These are phyloP conservation scores for Umbelopsis isabellina DNA, from an alignment of 192 early-diverging fungal species.

Conservation along the genomic window DNA sequence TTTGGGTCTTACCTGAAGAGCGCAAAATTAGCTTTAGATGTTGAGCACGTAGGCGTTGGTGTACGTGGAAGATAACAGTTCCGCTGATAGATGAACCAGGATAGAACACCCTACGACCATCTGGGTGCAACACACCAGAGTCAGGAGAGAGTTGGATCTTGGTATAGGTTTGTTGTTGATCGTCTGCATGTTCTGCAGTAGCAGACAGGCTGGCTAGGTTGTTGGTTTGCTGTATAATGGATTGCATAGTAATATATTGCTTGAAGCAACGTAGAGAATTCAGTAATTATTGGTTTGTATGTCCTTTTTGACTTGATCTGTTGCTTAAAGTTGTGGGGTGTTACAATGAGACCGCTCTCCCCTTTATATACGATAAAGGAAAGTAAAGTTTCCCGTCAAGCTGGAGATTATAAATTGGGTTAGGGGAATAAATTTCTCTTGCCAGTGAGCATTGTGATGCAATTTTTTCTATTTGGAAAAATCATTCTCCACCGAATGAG, in stretches of 20 bases:
- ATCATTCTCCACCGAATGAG: background rate
- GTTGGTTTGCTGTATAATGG: background rate
- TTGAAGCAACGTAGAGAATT: background rate
- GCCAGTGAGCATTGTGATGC: background rate
- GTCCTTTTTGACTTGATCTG: background rate
- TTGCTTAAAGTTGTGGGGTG: background rate
- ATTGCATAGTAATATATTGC: background rate
- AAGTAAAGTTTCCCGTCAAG: background rate
- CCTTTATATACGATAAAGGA: slow-evolving; percentile 5
- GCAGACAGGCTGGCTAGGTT: background rate
- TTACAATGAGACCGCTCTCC: background rate
- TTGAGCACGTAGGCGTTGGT: slow-evolving; percentile 23
- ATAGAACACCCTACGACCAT: slow-evolving; percentile 5
- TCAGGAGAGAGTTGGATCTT: slow-evolving; percentile 3
- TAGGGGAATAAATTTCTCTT: background rate
- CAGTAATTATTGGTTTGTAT: background rate
- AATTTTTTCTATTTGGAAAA: background rate
- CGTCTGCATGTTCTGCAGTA: background rate
- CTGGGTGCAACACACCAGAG: slow-evolving; percentile 5
- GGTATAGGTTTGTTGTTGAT: background rate
- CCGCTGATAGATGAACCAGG: slow-evolving; percentile 31
- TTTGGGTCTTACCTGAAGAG: slow-evolving; percentile 27
- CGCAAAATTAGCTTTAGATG: slow-evolving; percentile 32
- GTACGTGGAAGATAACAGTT: slow-evolving; percentile 15
- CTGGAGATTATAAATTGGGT: slow-evolving; percentile 18